Evolutionary conservation across 768 basidiomycete genomes (phyloP).

Genomic region (Mycena amicta): DNA sequence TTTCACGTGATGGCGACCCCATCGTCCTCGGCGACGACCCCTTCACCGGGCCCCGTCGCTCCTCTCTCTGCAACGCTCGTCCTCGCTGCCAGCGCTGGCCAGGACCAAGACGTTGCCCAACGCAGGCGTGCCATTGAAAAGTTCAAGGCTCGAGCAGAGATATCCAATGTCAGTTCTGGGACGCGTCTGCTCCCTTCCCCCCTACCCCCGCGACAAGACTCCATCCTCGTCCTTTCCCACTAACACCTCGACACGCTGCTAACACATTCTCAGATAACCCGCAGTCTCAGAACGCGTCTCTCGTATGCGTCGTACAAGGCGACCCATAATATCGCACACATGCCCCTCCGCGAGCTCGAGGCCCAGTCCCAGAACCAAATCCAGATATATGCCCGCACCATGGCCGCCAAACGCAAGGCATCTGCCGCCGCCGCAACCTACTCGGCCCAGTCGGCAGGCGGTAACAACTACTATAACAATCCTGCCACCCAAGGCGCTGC

Average conservation of each 20-base stretch:
- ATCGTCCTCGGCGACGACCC: constrained; percentile 79
- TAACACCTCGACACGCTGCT: constrained; percentile 40
- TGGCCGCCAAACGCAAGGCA: constrained; percentile 62
- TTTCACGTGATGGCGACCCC: constrained; percentile 72
- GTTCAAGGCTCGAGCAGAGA: constrained; percentile 76
- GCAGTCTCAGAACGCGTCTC: constrained; percentile 77
- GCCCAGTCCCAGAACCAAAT: constrained; percentile 51
- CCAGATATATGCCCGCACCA: constrained; percentile 51
- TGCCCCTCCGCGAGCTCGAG: constrained; percentile 73
- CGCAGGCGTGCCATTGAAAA: constrained; percentile 72
- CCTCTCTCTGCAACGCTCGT: constrained; percentile 42
- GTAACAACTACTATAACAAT: constrained; percentile 52
- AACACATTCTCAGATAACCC: constrained; percentile 66
- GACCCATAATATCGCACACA: constrained; percentile 66
- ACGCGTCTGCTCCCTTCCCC: constrained; percentile 48
- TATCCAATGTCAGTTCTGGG: constrained; percentile 70
- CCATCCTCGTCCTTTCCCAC: too few species aligned
- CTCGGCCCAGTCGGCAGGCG: constrained; percentile 30
- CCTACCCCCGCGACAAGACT: constrained; percentile 24
- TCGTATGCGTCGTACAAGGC: constrained; percentile 87
- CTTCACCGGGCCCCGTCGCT: constrained; percentile 71
- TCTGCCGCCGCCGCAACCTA: constrained; percentile 22
- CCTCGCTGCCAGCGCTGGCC: constrained; percentile 34
- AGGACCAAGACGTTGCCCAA: constrained; percentile 57
- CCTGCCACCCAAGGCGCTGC: constrained; percentile 52